Percentiles rank a stretch among this genome's conserved stretches.
phyloP scores from a whole-genome alignment of 2,329 filamentous ascomycete genomes.

The Diplocarpon mali region DNA sequence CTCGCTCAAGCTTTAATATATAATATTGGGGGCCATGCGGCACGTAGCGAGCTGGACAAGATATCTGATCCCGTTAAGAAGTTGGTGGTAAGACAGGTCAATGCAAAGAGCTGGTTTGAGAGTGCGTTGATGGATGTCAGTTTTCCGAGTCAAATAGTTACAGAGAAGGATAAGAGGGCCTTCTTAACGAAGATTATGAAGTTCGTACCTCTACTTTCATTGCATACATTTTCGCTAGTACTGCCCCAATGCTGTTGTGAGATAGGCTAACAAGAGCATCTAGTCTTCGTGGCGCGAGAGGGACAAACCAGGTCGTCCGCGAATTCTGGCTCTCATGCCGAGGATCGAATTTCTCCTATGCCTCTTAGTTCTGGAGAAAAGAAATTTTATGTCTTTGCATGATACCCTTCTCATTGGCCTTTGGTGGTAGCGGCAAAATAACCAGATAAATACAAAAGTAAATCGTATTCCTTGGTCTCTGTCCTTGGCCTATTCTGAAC shows the following conservation, averaged over 20 bases:
- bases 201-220: constrained; percentile 30
- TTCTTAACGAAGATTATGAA: constrained; percentile 58
- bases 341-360: constrained; percentile 48
- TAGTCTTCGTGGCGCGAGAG: constrained; percentile 51
- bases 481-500: no score
- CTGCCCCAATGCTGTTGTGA: not conserved
- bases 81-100: constrained; percentile 44
- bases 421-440: no score
- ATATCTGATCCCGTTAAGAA: constrained; percentile 62
- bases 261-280: not conserved
- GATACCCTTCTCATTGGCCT: not conserved
- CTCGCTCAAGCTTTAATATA: constrained; percentile 48
- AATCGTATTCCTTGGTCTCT: no score
- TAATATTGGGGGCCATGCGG: constrained; percentile 57
- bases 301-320: constrained; percentile 55
- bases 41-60: constrained; percentile 61
- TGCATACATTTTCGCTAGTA: not conserved
- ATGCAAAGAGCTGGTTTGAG: constrained; percentile 52
- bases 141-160: constrained; percentile 46
- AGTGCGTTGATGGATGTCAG: constrained; percentile 40
- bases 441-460: no score
- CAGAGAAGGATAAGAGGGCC: constrained; percentile 44
- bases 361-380: constrained; percentile 32
- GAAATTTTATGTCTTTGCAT: not conserved
- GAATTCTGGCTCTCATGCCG: constrained; percentile 65